A percentile compares a stretch with the other conserved stretches of the same genome.
These are phyloP conservation scores for Cordyceps javanica DNA, from an alignment of 2,329 filamentous ascomycete genomes.

Conservation along the genomic window DNA sequence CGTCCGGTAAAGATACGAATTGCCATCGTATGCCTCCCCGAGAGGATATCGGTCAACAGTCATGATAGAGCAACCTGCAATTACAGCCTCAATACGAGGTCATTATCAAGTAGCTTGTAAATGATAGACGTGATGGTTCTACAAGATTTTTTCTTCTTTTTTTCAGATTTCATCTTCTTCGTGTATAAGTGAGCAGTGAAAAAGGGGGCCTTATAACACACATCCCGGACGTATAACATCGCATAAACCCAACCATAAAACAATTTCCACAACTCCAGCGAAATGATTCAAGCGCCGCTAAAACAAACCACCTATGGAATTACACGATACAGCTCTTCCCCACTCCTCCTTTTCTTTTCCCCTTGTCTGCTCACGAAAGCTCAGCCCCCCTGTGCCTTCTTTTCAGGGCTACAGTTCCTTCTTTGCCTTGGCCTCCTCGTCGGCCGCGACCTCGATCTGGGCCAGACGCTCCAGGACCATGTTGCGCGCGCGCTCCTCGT, in stretches of 20 bases:
- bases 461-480: conserved; percentile 16
- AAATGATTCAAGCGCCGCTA: background rate
- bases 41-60: background rate
- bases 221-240: background rate
- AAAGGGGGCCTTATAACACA: background rate
- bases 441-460: conserved; percentile 11
- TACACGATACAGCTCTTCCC: background rate
- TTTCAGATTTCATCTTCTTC: background rate
- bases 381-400: background rate
- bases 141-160: too few species aligned
- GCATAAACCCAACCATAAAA: background rate
- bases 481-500: conserved; percentile 15
- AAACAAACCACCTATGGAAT: background rate
- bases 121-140: too few species aligned
- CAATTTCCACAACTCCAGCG: background rate
- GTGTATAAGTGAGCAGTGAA: background rate
- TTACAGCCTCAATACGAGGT: too few species aligned
- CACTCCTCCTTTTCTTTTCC: background rate
- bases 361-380: too few species aligned
- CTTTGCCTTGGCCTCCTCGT: background rate
- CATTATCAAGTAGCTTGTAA: too few species aligned
- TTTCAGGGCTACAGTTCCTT: background rate
- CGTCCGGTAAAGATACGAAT: too few species aligned
- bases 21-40: too few species aligned
- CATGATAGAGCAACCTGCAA: background rate